phyloP scores from a whole-genome alignment of 2,329 filamentous ascomycete species.

The Fusarium algeriense region DNA sequence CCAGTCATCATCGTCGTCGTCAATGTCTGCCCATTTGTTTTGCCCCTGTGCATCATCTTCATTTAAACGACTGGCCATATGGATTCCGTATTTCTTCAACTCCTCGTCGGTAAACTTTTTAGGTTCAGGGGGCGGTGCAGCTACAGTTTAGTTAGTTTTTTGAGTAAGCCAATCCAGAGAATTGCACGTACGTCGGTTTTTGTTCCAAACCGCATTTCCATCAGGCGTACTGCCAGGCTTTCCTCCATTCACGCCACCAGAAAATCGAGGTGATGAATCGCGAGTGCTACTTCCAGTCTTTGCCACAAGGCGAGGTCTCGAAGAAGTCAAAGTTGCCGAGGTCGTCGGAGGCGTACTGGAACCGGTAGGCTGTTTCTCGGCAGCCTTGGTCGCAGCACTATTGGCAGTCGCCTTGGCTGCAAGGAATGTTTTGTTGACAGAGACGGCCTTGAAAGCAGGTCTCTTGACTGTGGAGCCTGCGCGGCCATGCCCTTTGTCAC shows the following conservation, averaged over 20 bases:
- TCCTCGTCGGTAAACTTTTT: slow-evolving; percentile 91
- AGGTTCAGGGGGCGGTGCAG: slow-evolving; percentile 74
- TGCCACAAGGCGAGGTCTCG: slow-evolving; percentile 79
- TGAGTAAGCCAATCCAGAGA: not conserved
- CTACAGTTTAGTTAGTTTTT: slow-evolving; percentile 54
- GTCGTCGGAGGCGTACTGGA: slow-evolving; percentile 61
- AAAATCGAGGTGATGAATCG: slow-evolving; percentile 61
- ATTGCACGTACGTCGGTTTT: slow-evolving; percentile 78
- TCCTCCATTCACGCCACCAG: slow-evolving; percentile 65
- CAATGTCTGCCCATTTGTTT: slow-evolving; percentile 90
- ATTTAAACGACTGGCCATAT: slow-evolving; percentile 82
- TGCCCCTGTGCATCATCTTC: slow-evolving; percentile 80
- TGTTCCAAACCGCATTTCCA: slow-evolving; percentile 85
- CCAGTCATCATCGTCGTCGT: slow-evolving; percentile 91
- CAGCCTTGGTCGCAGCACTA: slow-evolving; percentile 61
- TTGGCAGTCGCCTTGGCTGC: slow-evolving; percentile 72
- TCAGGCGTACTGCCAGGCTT: slow-evolving; percentile 74
- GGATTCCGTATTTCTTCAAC: slow-evolving; percentile 87
- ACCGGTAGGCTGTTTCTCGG: slow-evolving; percentile 63
- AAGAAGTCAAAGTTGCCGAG: slow-evolving; percentile 62
- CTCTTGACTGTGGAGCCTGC: slow-evolving; percentile 75
- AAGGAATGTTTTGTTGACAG: slow-evolving; percentile 86
- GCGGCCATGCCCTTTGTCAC: slow-evolving; percentile 70
- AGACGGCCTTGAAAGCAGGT: slow-evolving; percentile 85
- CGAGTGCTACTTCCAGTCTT: slow-evolving; percentile 75